phyloP scores from a whole-genome alignment of 768 basidiomycete genomes.

The Pleurotus ostreatus region DNA sequence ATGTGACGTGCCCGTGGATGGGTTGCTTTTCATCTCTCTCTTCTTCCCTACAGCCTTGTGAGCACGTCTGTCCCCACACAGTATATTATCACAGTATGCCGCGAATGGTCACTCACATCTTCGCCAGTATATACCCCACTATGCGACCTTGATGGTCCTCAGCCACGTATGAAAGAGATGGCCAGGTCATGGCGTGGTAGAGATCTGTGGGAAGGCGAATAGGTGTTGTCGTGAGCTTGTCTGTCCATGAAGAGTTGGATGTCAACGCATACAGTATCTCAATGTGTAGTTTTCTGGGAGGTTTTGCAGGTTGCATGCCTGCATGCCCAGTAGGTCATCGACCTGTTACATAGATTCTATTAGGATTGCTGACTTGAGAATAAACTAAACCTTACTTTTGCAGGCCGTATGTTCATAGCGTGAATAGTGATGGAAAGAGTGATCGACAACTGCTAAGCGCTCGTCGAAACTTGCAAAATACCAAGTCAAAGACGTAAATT shows the following conservation, averaged over 20 bases:
- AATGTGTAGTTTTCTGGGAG: constrained; percentile 93
- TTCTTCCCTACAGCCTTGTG: constrained; percentile 51
- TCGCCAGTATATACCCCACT: constrained; percentile 93
- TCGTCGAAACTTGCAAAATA: not conserved
- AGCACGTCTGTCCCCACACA: not conserved
- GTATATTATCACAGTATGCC: not conserved
- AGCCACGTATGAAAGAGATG: constrained; percentile 89
- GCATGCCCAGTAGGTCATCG: constrained; percentile 91
- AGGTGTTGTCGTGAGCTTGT: not conserved
- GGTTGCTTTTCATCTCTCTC: constrained; percentile 57
- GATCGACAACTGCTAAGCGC: not conserved
- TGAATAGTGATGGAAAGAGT: not conserved
- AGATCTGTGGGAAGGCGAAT: constrained; percentile 44
- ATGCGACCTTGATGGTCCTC: constrained; percentile 89
- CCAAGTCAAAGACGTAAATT: not conserved
- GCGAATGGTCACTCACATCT: constrained; percentile 63
- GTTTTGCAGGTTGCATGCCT: constrained; percentile 93
- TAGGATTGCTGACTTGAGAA: not conserved
- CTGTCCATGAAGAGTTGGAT: not conserved
- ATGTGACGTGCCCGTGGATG: constrained; percentile 92
- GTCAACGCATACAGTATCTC: constrained; percentile 54
- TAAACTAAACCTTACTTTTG: constrained; percentile 27
- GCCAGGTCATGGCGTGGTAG: constrained; percentile 95
- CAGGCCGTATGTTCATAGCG: constrained; percentile 42
- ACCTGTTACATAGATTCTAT: constrained; percentile 39